Percentiles rank a stretch among this genome's conserved stretches.
These are phyloP conservation scores for Tricholoma bakamatsutake DNA, from an alignment of 768 basidiomycete genomes.

Conservation along the genomic window DNA sequence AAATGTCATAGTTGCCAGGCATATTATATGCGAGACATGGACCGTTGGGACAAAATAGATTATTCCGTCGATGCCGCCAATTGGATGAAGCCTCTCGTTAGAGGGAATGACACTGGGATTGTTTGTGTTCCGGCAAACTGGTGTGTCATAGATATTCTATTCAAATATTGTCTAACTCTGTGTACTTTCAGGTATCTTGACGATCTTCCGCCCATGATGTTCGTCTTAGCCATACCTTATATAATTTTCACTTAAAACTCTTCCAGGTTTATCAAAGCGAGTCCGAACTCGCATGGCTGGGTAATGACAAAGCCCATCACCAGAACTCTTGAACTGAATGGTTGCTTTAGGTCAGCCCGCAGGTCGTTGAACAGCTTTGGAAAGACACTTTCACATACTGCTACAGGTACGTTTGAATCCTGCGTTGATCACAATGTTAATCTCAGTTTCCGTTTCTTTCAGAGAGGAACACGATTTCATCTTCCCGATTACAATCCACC, in stretches of 20 bases:
- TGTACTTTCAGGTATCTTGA: constrained; percentile 50
- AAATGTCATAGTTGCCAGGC: constrained; percentile 42
- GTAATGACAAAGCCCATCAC: constrained; percentile 24
- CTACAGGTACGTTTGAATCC: constrained; percentile 37
- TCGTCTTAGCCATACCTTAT: constrained; percentile 8
- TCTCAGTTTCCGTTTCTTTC: constrained; percentile 3
- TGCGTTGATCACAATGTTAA: neutral
- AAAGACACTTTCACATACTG: constrained; percentile 69
- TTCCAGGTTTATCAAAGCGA: constrained; percentile 62
- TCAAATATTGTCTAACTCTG: neutral
- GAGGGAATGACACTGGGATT: constrained; percentile 57
- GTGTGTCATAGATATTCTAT: constrained; percentile 23
- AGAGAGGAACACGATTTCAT: constrained; percentile 61
- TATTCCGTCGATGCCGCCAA: constrained; percentile 48
- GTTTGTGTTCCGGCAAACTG: constrained; percentile 66
- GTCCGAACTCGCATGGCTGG: constrained; percentile 68
- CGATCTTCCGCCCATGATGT: constrained; percentile 74
- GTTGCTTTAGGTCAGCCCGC: constrained; percentile 46
- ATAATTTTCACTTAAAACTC: neutral
- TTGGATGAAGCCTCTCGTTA: constrained; percentile 72
- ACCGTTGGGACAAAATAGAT: constrained; percentile 70
- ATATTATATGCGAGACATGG: constrained; percentile 62
- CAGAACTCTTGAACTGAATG: neutral
- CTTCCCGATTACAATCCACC: constrained; percentile 77
- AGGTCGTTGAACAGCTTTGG: constrained; percentile 69